A percentile compares a stretch with the other conserved stretches of the same genome.
phyloP scores from a whole-genome alignment of 371 early-diverging fungal species.

The Mortierella sp. region DNA sequence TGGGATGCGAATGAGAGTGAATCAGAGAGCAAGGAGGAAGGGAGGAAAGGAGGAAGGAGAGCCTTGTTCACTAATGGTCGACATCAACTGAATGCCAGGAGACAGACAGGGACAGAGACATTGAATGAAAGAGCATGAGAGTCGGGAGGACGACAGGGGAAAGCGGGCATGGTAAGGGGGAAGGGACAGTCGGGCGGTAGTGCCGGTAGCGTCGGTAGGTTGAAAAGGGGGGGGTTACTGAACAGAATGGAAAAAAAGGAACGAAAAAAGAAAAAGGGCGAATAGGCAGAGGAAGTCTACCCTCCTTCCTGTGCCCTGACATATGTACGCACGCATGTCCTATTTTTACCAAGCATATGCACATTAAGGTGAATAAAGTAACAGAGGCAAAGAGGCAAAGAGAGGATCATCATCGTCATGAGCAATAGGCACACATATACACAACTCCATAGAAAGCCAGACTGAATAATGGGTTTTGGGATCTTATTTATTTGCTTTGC shows the following conservation, averaged over 20 bases:
- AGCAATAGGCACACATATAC: background rate
- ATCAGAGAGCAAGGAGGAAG: background rate
- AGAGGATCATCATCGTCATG: background rate
- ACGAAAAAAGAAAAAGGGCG: background rate
- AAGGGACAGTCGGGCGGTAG: background rate
- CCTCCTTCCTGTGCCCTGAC: background rate
- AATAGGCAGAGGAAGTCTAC: background rate
- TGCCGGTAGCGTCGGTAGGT: background rate
- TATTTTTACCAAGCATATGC: background rate
- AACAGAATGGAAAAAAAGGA: background rate
- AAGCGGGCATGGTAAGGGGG: background rate
- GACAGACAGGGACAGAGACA: background rate
- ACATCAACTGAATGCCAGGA: constrained; percentile 5
- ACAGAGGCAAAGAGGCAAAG: background rate
- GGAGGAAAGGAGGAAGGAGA: background rate
- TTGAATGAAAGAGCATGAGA: background rate
- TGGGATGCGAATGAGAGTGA: background rate
- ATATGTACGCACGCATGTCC: background rate
- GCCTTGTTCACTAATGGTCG: background rate
- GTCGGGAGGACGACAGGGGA: background rate
- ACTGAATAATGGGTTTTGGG: background rate
- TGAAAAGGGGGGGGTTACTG: background rate
- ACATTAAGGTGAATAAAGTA: background rate
- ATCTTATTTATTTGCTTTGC: background rate
- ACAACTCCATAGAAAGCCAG: background rate